These are phyloP conservation scores for Ustilago cynodontis DNA, from an alignment of 1,284 basidiomycete species.

Conservation along the genomic window DNA sequence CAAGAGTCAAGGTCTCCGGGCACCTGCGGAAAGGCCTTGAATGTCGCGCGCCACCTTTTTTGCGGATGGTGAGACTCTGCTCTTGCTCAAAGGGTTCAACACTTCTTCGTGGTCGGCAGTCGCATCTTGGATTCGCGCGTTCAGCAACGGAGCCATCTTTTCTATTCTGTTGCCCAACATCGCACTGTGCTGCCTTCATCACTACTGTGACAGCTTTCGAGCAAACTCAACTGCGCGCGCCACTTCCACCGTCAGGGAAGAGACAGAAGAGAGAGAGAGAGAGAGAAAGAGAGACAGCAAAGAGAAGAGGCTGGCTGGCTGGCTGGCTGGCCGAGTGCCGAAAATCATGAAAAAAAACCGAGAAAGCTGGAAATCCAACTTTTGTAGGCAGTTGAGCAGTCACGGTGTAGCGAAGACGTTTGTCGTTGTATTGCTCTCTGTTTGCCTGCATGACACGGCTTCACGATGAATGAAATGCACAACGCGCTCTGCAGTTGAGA, in stretches of 20 bases:
- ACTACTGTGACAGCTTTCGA: background rate
- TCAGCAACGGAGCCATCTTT: background rate
- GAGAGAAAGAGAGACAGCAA: too few species aligned
- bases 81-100: slow-evolving; percentile 13
- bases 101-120: slow-evolving; percentile 12
- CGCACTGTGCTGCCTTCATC: slow-evolving; percentile 1
- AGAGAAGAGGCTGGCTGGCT: too few species aligned
- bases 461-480: slow-evolving; percentile 8
- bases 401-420: too few species aligned
- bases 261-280: background rate
- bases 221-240: slow-evolving; percentile 4
- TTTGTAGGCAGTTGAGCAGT: slow-evolving; percentile 2
- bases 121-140: background rate
- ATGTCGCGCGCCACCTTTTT: slow-evolving; percentile 8
- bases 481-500: slow-evolving; percentile 11
- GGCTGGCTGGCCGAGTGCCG: slow-evolving; percentile 9
- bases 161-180: background rate
- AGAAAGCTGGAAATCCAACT: background rate
- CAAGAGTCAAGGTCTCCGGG: background rate
- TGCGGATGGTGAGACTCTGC: background rate
- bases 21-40: background rate
- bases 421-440: background rate
- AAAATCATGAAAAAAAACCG: background rate
- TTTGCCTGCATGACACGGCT: background rate
- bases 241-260: background rate